Base-by-base conservation (phyloP, 371 early-diverging fungal genomes). In the Blakeslea trispora region DNA sequence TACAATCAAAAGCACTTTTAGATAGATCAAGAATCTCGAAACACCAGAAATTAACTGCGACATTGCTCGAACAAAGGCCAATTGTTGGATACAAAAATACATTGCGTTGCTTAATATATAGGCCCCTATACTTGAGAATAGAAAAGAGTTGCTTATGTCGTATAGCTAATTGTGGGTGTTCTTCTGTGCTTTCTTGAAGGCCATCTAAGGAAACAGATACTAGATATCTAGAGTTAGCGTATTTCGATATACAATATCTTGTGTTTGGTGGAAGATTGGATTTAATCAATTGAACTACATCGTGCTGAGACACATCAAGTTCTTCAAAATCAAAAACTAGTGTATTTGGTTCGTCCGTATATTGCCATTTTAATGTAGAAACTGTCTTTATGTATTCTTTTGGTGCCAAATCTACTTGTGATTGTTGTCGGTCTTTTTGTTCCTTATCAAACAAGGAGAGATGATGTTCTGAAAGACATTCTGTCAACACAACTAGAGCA, bases 121-220 rank as follows among this genome's bases (percentile, higher is more conserved):
- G 19, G 3, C 50, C 50, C 14, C 35, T 49, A 35, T 49, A 13
- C 19, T 49, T 37, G 9, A 49, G 22, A 11, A 49, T 49, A 37
- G 50, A 49, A 7, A 21, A 5, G 0, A 14, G 21, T 21, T 49
- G 37, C 10, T 37, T 49, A 14, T 49, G 37, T 21, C 18, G 14
- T 3, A 40, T 40, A 11, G 11, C 4, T 40, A 11, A 0, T 32
- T 14, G 15, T 49, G 21, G 9, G 9, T 1, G 28, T 15, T 37
- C 37, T 13, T 49, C 39, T 32, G 1, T 18, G 18, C 21, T 21
- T 11, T 37, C 34, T 5, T 35, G 28, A 9, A 18, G 2, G 10
- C 32, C 13, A 35, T 49, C 50, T 9, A 19, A 28, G 7, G 28
- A 28, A 28, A 28, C 28, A 28, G 28, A 28, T 28, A 28, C 28